phyloP scores from a whole-genome alignment of 1,139 yeast genomes.

The Diutina mesorugosa region DNA sequence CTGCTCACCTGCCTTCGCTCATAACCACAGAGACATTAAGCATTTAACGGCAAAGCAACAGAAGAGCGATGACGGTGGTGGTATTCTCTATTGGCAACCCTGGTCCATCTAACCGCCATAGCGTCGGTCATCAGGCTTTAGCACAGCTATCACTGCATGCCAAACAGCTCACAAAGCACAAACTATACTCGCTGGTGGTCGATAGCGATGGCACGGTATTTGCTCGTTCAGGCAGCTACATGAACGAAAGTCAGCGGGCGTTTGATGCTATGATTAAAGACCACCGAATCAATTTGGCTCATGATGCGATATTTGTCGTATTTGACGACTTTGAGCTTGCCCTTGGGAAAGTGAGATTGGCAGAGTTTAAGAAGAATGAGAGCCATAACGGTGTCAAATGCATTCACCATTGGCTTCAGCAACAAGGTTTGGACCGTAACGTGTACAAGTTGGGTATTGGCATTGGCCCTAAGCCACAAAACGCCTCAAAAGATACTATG shows the following conservation, averaged over 20 bases:
- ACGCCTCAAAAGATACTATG: slow-evolving; percentile 22
- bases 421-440: slow-evolving; percentile 3
- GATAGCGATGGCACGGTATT: slow-evolving; percentile 12
- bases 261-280: slow-evolving; percentile 13
- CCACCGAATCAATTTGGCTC: slow-evolving; percentile 9
- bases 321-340: slow-evolving; percentile 29
- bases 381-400: slow-evolving; percentile 29
- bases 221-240: slow-evolving; percentile 25
- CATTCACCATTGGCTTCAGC: slow-evolving; percentile 8
- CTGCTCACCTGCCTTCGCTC: not conserved
- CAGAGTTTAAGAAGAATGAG: slow-evolving; percentile 20
- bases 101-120: slow-evolving; percentile 26
- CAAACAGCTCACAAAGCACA: slow-evolving; percentile 11
- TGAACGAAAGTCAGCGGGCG: slow-evolving; percentile 28
- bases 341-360: slow-evolving; percentile 17
- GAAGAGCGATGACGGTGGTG: slow-evolving; percentile 7
- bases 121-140: slow-evolving; percentile 26
- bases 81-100: slow-evolving; percentile 33
- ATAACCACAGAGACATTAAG: not conserved
- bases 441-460: slow-evolving; percentile 24
- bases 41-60: not conserved
- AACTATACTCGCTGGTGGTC: slow-evolving; percentile 14
- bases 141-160: slow-evolving; percentile 15
- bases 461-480: slow-evolving; percentile 31
- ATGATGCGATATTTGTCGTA: slow-evolving; percentile 13